Evolutionary conservation across 495 filamentous ascomycete species (phyloP).

Genomic region (Penicillium mononematosum): DNA sequence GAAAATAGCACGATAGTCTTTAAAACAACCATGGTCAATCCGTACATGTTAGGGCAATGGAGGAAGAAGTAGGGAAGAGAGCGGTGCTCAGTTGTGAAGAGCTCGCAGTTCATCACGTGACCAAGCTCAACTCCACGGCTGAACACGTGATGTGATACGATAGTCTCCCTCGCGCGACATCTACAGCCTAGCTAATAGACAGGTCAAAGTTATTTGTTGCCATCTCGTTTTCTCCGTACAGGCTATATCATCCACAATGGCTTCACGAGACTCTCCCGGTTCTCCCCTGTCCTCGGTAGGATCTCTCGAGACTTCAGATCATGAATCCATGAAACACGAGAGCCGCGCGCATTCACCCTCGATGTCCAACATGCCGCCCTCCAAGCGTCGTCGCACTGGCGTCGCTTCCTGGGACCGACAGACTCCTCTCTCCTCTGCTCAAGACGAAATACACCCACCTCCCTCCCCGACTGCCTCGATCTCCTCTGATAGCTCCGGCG

Average conservation of each 20-base stretch:
- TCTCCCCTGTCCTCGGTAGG: conserved; percentile 54
- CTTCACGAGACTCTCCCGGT: conserved; percentile 44
- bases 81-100: not conserved
- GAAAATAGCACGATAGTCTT: not conserved
- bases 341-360: conserved; percentile 42
- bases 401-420: conserved; percentile 50
- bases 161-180: conserved; percentile 9
- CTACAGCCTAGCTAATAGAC: not conserved
- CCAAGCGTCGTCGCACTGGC: conserved; percentile 53
- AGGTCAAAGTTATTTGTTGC: not conserved
- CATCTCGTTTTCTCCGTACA: not conserved
- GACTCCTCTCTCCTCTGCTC: conserved; percentile 46
- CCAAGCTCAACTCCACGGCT: not conserved
- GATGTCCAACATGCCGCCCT: conserved; percentile 47
- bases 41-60: not conserved
- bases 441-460: conserved; percentile 43
- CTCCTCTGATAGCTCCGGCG: conserved; percentile 84
- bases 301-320: conserved; percentile 48
- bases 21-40: not conserved
- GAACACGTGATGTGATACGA: not conserved
- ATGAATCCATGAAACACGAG: conserved; percentile 49
- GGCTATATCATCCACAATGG: conserved; percentile 31
- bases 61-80: not conserved
- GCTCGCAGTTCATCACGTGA: not conserved
- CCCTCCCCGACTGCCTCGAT: conserved; percentile 57